Evolutionary conservation across 208 protist genomes (phyloP), one percentile per base, ranked within the genome.

Genomic region (Acanthamoeba lenticulata): DNA sequence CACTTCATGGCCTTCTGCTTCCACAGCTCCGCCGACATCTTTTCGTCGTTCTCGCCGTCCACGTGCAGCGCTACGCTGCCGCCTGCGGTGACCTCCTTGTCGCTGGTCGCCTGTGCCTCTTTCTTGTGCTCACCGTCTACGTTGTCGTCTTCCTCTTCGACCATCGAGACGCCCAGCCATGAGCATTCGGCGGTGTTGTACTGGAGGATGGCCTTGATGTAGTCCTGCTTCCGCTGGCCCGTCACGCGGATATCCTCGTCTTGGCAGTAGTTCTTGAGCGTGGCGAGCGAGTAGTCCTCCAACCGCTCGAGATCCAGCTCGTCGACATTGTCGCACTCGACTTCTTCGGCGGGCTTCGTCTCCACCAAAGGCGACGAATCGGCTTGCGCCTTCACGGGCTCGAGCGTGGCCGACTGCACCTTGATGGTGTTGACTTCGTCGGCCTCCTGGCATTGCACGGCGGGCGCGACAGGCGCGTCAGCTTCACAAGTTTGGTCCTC

Each of bases 1-100:
- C 77, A 60, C 77, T 86, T 86, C n/a, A 21, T 40, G 7, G 40
- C 45, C 77, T 86, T 86, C 42, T 40, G 24, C 77, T 86, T 86
- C 77, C 77, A 60, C 77, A 42, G 47, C 77, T 55, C 44, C 17
- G 36, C 19, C 77, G 47, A 24, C 0, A 27, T n/a, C 77, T 86
- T 29, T n/a, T 40, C 36, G 7, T 11, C 32, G 15, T 40, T 17
- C 34, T 79, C 40, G 11, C 24, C 36, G 19, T 79, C 40, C n/a
- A n/a, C n/a, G n/a, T n/a, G n/a, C n/a, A n/a, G n/a, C n/a, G n/a
- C n/a, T n/a, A n/a, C n/a, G n/a, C n/a, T n/a, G 36, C 69, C 24
- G 29, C 11, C 40, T 32, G 15, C 40, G 19, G 2, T 38, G 36
- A 4, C 69, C 40, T 79, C n/a, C n/a, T n/a, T n/a, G n/a, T n/a